Evolutionary conservation across 148 eudicot genomes (phyloP).

Genomic region (Cornus florida): DNA sequence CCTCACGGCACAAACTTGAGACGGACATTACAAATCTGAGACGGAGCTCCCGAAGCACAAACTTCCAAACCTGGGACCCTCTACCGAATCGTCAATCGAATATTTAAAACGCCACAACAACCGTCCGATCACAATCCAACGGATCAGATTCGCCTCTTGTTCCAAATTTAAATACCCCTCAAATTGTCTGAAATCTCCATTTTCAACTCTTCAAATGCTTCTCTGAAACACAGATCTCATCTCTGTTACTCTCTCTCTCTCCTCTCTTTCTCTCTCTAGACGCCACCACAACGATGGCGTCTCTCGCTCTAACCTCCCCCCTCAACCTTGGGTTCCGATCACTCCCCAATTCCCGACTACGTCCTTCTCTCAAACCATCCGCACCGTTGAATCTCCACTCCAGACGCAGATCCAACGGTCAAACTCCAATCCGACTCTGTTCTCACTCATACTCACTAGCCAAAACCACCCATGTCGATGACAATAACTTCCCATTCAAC

Average conservation of each 20-base stretch:
- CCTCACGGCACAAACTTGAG: not conserved
- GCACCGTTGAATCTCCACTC: conserved; percentile 17
- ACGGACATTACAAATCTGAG: conserved; percentile 5
- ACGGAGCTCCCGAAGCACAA: conserved; percentile 23
- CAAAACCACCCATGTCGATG: not conserved
- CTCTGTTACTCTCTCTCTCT: too few relatives aligned
- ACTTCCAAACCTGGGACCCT: conserved; percentile 3
- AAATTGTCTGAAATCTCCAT: not conserved
- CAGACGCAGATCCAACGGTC: conserved; percentile 15
- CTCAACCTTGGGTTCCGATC: conserved; percentile 42
- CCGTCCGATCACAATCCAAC: not conserved
- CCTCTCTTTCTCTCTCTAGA: not conserved
- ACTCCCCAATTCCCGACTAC: conserved; percentile 25
- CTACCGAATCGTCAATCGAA: conserved; percentile 6
- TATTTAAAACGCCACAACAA: conserved; percentile 15
- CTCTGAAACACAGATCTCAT: conserved; percentile 2
- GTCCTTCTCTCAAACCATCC: conserved; percentile 20
- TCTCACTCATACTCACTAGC: not conserved
- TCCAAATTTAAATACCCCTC: not conserved
- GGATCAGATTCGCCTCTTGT: conserved; percentile 10
- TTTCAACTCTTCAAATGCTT: not conserved
- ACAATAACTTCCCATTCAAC: conserved; percentile 10
- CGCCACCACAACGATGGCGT: conserved; percentile 53
- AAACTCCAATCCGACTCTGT: not conserved
- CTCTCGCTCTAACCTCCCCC: conserved; percentile 50